These are phyloP conservation scores for Penicillium subrubescens DNA, from an alignment of 495 filamentous ascomycete genomes.

Conservation along the genomic window DNA sequence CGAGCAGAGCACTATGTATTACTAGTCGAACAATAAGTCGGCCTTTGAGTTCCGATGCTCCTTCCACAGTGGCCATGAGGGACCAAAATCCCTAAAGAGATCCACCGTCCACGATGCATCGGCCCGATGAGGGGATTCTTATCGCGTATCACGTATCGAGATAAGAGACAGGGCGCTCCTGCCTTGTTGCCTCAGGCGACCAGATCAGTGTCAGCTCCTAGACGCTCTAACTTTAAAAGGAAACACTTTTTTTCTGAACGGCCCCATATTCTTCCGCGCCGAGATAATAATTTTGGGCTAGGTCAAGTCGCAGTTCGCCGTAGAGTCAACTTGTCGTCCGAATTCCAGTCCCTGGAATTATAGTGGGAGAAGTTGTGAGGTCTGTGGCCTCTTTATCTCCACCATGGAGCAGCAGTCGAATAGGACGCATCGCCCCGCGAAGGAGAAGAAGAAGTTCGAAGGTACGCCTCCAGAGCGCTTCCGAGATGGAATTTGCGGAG, in stretches of 20 bases:
- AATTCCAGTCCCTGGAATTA: constrained; percentile 19
- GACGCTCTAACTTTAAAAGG: constrained; percentile 19
- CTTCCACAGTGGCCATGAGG: not conserved
- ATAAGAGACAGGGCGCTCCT: not conserved
- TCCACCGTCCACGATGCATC: constrained; percentile 2
- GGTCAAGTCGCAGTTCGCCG: constrained; percentile 10
- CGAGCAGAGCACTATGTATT: not conserved
- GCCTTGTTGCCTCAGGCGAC: constrained; percentile 17
- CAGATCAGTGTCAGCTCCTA: not conserved
- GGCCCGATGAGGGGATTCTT: constrained; percentile 17
- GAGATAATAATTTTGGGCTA: constrained; percentile 44
- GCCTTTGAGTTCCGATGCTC: not conserved
- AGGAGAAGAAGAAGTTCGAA: constrained; percentile 85
- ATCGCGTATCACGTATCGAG: constrained; percentile 2
- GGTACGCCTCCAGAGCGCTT: constrained; percentile 35
- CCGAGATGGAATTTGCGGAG: constrained; percentile 18
- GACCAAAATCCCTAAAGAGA: not conserved
- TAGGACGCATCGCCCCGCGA: constrained; percentile 79
- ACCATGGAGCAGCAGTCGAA: constrained; percentile 84
- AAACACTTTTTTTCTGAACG: constrained; percentile 23
- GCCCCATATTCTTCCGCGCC: constrained; percentile 34
- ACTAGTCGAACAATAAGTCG: not conserved
- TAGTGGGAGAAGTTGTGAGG: constrained; percentile 32
- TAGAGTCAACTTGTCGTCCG: not conserved
- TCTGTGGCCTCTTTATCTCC: constrained; percentile 32